These are phyloP conservation scores for Meredithiella fracta DNA, from an alignment of 2,329 filamentous ascomycete species.

Conservation along the genomic window DNA sequence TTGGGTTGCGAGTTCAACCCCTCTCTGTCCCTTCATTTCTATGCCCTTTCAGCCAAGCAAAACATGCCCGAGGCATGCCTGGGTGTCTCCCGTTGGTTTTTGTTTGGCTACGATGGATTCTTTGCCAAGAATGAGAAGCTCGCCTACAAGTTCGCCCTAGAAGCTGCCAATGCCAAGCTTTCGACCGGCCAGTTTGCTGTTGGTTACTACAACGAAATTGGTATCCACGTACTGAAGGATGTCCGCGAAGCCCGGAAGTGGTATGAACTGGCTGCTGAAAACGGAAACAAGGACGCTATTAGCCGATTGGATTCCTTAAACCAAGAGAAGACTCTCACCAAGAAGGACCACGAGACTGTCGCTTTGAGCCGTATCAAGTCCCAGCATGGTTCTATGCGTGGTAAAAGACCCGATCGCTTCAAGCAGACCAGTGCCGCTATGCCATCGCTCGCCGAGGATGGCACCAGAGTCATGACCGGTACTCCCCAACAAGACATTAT, in stretches of 20 bases:
- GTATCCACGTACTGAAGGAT: conserved; percentile 76
- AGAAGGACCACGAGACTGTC: conserved; percentile 82
- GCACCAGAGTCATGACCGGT: conserved; percentile 16
- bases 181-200: conserved; percentile 90
- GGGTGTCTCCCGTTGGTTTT: conserved; percentile 95
- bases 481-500: conserved; percentile 13
- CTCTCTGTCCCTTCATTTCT: conserved; percentile 84
- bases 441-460: conserved; percentile 33
- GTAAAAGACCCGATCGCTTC: conserved; percentile 39
- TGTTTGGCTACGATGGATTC: conserved; percentile 82
- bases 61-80: conserved; percentile 88
- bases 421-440: conserved; percentile 24
- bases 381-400: conserved; percentile 53
- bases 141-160: conserved; percentile 77
- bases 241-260: conserved; percentile 67
- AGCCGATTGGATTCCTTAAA: conserved; percentile 70
- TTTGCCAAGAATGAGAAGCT: conserved; percentile 94
- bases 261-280: conserved; percentile 79
- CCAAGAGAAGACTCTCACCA: conserved; percentile 68
- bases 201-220: conserved; percentile 94
- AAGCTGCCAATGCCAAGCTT: conserved; percentile 66
- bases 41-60: conserved; percentile 78
- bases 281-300: conserved; percentile 80
- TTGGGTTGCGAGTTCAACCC: conserved; percentile 91
- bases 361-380: conserved; percentile 79